Base-by-base conservation (phyloP, 2,329 filamentous ascomycete genomes). In the Phyllosticta citrichinensis region DNA sequence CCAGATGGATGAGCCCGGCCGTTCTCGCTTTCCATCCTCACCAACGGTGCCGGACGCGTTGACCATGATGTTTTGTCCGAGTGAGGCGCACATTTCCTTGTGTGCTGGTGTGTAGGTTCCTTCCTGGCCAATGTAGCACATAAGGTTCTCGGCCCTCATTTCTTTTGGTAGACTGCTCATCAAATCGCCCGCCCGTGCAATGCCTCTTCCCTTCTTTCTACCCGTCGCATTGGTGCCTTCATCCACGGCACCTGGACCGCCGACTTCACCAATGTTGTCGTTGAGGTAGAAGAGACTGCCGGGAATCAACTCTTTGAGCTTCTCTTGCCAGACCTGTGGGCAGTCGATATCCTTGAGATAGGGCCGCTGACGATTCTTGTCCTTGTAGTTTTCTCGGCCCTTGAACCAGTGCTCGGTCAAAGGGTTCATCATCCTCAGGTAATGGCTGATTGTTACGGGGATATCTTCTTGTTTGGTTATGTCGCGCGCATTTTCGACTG, bases 291-390 rank as follows among this genome's bases (percentile, higher is more conserved):
- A 96, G 0, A 97, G 77, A n/a, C 81, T 85, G 0, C 87, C 83
- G 0, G 93, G 92, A 5, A 97, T 87, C 30, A 90, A 78, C 56
- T 88, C 86, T 65, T 85, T 84, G 19, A 99, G 76, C 62, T 89
- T 86, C 27, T 93, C 82, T 57, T 87, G 85, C 94, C 94, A 99
- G 62, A 93, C 86, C 1, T 82, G 77, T 0, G 94, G 94, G 66
- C 92, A 97, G 72, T 99, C 94, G 62, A 99, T 97, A 70, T 99
- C 94, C 70, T 99, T 99, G 24, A 97, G 77, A 71, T 99, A 99
- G 1, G 97, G 84, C 12, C 94, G 85, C 71, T 99, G 94, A 22
- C 89, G 81, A 47, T 84, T 83, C 63, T 89, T 85, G 65, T 95
- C 88, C 63, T 86, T 86, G 71, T 88, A 96, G 64, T 89, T 93